phyloP scores from a whole-genome alignment of 1,284 basidiomycete species.

The Tylopilus orsonianus region DNA sequence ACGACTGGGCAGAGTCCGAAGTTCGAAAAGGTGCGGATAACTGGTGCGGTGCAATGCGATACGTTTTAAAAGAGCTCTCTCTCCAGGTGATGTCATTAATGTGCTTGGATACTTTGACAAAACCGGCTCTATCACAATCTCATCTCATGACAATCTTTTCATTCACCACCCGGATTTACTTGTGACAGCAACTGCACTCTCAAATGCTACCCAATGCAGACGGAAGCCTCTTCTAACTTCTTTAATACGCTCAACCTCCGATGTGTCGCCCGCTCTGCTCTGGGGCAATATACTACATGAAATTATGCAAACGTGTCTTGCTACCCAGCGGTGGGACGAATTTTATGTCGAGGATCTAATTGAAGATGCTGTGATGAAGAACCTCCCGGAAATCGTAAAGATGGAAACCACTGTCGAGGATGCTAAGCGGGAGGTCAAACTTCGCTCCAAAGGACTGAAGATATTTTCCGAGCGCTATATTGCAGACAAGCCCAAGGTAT shows the following conservation, averaged over 20 bases:
- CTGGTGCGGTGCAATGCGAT: neutral
- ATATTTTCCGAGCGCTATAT: constrained; percentile 68
- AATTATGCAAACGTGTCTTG: constrained; percentile 79
- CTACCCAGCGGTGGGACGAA: constrained; percentile 59
- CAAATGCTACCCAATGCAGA: constrained; percentile 77
- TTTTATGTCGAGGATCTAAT: constrained; percentile 56
- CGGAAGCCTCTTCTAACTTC: constrained; percentile 78
- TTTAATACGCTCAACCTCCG: constrained; percentile 57
- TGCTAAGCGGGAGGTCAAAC: constrained; percentile 61
- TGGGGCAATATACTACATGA: constrained; percentile 93
- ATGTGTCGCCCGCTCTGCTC: constrained; percentile 64
- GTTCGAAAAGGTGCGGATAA: constrained; percentile 47
- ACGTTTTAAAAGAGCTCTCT: neutral
- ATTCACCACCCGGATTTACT: constrained; percentile 90
- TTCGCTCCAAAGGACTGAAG: constrained; percentile 62
- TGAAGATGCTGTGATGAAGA: constrained; percentile 50
- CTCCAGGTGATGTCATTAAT: constrained; percentile 74
- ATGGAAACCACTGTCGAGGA: constrained; percentile 61
- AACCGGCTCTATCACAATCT: constrained; percentile 53
- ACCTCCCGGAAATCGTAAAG: constrained; percentile 60
- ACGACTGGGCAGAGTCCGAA: constrained; percentile 67
- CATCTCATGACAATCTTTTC: constrained; percentile 59
- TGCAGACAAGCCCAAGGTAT: constrained; percentile 57
- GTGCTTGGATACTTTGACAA: constrained; percentile 61
- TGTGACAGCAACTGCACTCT: constrained; percentile 84